These are phyloP conservation scores for Yamagishiella unicocca DNA, from an alignment of 139 green algal species.

Conservation along the genomic window DNA sequence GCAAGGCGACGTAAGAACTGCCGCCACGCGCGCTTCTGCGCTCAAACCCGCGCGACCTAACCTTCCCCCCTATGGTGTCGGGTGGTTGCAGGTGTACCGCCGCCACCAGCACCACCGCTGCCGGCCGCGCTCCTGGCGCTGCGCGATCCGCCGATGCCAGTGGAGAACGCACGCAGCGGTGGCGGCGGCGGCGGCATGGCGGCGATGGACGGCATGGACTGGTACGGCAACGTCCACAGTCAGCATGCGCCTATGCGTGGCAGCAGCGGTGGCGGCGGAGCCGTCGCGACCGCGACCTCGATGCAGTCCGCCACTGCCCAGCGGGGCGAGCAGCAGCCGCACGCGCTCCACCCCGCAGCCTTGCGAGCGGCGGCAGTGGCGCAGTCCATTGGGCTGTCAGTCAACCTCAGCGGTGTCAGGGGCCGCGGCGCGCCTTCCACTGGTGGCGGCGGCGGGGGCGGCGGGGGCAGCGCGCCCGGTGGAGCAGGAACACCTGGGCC, in stretches of 20 bases:
- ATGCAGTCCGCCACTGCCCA: not conserved
- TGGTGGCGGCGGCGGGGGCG: not conserved
- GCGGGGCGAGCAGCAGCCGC: not conserved
- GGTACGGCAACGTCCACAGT: not conserved
- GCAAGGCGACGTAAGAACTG: too few relatives aligned
- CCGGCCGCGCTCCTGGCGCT: not conserved
- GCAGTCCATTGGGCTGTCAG: conserved; percentile 17
- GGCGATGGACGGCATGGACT: not conserved
- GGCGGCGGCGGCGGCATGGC: not conserved
- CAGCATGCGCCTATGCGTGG: not conserved
- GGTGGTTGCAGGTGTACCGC: not conserved
- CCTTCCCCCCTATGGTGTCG: too few relatives aligned
- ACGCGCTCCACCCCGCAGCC: not conserved
- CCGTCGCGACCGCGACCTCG: not conserved
- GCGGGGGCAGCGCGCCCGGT: not conserved
- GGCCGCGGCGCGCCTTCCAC: not conserved
- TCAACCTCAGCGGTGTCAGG: not conserved
- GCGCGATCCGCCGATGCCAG: not conserved
- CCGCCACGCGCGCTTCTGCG: too few relatives aligned
- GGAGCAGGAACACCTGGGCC: too few relatives aligned
- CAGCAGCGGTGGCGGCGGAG: conserved; percentile 13
- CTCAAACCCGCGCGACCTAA: too few relatives aligned
- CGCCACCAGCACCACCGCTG: not conserved
- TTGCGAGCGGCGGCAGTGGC: conserved; percentile 12
- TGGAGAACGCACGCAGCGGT: not conserved